Evolutionary conservation across 352 stramenopile species (phyloP), one percentile per base, ranked within the genome.

Genomic region (Globisporangium camurandrum): DNA sequence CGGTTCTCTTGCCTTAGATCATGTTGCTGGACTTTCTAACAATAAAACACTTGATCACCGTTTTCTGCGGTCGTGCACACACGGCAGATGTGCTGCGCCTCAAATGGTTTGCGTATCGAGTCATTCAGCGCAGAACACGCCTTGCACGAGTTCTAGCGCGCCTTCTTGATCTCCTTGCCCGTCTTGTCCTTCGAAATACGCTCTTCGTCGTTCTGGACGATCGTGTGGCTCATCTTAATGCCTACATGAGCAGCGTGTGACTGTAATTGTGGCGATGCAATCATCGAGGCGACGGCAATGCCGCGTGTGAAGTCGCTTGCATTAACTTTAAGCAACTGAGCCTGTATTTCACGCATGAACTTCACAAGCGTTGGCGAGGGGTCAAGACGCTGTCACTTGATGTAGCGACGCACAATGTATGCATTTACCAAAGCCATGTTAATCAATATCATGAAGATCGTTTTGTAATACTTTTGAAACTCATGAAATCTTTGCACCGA

Each of bases 341-440:
- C 37, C 17, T 42, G 14, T 2, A 42, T 10, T 19, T 42, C 37
- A 19, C 37, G 37, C 37, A 42, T 42, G 5, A 23, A 42, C 4
- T 26, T 3, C n/a, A 19, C n/a, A 9, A 26, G 37, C 24, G 37
- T 48, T 31, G 49, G 42, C 17, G 2, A 10, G 31, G n/a, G n/a
- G n/a, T 63, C 42, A 1, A 37, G 37, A 2, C 55, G 42, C 10
- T 53, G 41, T 5, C 49, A 20, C 24, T 57, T 52, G n/a, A 44
- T 24, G 4, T 61, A 6, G 3, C 46, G 46, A 46, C 59, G 27
- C 4, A 68, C 34, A 22, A 68, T 57, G 48, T 46, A 64, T 10
- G 41, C 36, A 36, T 68, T 68, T 5, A 67, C 42, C 0, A 67
- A 34, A 1, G 48, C 48, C 49, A 62, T 64, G 48, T 68, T 56